Base-by-base conservation (phyloP, 306 rosid genomes). In the Sesbania bispinosa region DNA sequence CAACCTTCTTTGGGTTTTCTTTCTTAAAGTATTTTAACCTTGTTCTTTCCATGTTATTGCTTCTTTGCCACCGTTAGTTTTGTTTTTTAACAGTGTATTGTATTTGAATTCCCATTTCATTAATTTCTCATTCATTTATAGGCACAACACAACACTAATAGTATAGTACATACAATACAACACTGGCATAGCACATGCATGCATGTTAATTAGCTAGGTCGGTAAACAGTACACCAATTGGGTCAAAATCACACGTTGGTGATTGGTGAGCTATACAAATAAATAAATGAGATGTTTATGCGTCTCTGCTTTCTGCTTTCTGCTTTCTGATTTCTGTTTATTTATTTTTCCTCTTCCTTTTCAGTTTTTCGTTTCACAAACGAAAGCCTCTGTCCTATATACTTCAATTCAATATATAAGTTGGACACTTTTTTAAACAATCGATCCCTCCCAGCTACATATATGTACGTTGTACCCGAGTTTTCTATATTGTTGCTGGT, bases 251-350 rank as follows among this genome's bases (percentile, higher is more conserved):
- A 77, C 35, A 73, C 71, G 63, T 14, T 59, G 77, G 60, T 77
- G 69, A 77, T 67, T 77, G 85, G 68, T 77, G 73, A 81, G 45
- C 85, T 13, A 61, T 39, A 50, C 46, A 38, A 29, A 7, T 13
- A 43, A 71, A 63, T 50, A 3, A 65, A 45, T 27, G 55, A 27
- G 0, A 46, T 29, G 19, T 10, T 30, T 51, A 57, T 65, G 32
- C 60, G 24, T 16, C 42, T 19, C 20, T 13, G 41, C 66, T 45
- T 41, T 62, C 46, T 11, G 33, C 21, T 36, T 23, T 51, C 10
- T 15, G 4, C 4, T 26, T 26, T 36, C 2, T 9, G 0, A 2
- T 38, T 38, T 10, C 13, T 20, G 19, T 4, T 33, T 8, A 1
- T 51, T 67, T 7, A 10, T 6, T 30, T 16, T 27, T 15, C 7